phyloP scores from a whole-genome alignment of 805 yeast species.

The Lipomyces chichibuensis region DNA sequence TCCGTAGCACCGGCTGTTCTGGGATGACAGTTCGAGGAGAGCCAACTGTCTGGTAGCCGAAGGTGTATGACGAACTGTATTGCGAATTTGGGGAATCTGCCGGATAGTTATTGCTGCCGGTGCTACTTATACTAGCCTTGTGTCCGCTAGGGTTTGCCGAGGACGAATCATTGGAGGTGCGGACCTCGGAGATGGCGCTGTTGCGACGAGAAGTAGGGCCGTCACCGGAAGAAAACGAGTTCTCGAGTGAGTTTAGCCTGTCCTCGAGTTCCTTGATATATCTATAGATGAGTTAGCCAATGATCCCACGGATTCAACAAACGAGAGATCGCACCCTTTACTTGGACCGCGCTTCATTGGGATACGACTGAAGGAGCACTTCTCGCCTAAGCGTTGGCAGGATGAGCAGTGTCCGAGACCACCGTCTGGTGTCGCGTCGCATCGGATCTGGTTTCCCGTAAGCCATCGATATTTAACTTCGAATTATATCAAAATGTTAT shows the following conservation, averaged over 20 bases:
- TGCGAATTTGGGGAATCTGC: slow-evolving; percentile 29
- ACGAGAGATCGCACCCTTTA: slow-evolving; percentile 46
- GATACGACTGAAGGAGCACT: slow-evolving; percentile 58
- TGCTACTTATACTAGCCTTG: slow-evolving; percentile 17
- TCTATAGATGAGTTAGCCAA: not conserved
- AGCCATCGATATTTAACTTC: not conserved
- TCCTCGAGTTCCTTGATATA: slow-evolving; percentile 40
- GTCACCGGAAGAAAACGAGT: slow-evolving; percentile 26
- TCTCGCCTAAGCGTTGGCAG: slow-evolving; percentile 55
- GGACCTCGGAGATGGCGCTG: slow-evolving; percentile 1
- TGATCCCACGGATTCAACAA: slow-evolving; percentile 5
- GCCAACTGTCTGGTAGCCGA: slow-evolving; percentile 12
- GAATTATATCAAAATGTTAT: no score
- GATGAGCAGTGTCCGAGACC: slow-evolving; percentile 50
- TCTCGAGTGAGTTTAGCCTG: slow-evolving; percentile 37
- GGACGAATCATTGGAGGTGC: not conserved
- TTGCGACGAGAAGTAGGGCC: slow-evolving; percentile 11
- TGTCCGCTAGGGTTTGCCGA: slow-evolving; percentile 9
- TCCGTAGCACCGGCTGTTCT: slow-evolving; percentile 21
- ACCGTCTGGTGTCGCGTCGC: slow-evolving; percentile 45
- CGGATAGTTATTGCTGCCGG: slow-evolving; percentile 20
- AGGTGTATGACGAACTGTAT: slow-evolving; percentile 13
- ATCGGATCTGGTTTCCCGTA: slow-evolving; percentile 44
- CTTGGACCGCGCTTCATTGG: slow-evolving; percentile 68
- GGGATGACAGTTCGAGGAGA: slow-evolving; percentile 17